A percentile compares a stretch with the other conserved stretches of the same genome.
Conservation (phyloP, 2,329 filamentous ascomycete genomes). For the Annulohypoxylon truncatum region DNA sequence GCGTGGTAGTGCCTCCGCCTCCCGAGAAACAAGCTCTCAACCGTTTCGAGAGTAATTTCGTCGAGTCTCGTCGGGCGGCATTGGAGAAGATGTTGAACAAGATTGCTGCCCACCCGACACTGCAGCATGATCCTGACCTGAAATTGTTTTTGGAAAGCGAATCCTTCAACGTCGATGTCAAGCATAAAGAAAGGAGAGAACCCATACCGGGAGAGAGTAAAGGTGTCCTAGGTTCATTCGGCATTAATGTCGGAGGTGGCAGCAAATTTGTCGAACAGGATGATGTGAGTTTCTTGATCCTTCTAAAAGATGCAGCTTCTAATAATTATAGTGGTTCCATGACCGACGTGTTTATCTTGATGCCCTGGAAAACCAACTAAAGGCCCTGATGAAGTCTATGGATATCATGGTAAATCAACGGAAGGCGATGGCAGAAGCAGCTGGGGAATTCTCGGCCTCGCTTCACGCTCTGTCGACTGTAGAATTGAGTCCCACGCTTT, state of each 20-base stretch:
- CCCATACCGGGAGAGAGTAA: constrained; percentile 89
- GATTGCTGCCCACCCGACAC: constrained; percentile 85
- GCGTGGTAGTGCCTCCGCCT: constrained; percentile 92
- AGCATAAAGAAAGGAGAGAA: constrained; percentile 95
- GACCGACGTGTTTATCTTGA: constrained; percentile 95
- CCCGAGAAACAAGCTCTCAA: constrained; percentile 98
- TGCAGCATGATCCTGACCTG: constrained; percentile 92
- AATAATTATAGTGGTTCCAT: constrained; percentile 83
- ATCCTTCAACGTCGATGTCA: constrained; percentile 93
- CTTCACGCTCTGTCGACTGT: constrained; percentile 93
- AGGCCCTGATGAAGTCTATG: constrained; percentile 90
- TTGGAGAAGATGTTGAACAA: constrained; percentile 99
- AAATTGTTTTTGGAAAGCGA: constrained; percentile 98
- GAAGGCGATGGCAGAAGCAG: constrained; percentile 92
- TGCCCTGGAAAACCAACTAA: constrained; percentile 90
- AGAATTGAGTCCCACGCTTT: constrained; percentile 88
- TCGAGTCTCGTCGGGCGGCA: constrained; percentile 89
- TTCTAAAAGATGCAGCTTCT: constrained; percentile 8
- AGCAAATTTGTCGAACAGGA: constrained; percentile 98
- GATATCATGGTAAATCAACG: constrained; percentile 92
- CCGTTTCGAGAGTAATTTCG: constrained; percentile 95
- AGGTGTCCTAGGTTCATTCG: constrained; percentile 88
- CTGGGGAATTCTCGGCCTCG: constrained; percentile 91
- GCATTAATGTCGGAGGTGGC: constrained; percentile 78
- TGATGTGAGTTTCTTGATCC: constrained; percentile 70